Conservation (phyloP, 108 stramenopile genomes). For the Nitzschia putrida region DNA sequence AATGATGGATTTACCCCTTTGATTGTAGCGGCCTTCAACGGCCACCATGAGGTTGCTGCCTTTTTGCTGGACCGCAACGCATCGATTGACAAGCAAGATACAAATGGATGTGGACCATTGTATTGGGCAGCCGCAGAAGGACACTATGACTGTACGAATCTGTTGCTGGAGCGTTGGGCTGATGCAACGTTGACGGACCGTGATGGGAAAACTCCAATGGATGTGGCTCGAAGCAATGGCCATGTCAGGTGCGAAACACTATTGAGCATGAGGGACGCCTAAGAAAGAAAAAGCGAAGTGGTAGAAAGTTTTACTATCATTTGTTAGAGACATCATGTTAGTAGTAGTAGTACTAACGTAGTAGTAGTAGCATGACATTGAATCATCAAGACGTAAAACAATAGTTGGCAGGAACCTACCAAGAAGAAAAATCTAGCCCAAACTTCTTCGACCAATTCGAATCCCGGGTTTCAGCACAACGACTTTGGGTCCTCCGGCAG, state of each 20-base stretch:
- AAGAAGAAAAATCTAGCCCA: too few species aligned
- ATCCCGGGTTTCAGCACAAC: too few species aligned
- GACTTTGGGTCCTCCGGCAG: too few species aligned
- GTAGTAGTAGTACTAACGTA: not conserved
- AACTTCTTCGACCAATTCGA: too few species aligned
- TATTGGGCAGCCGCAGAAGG: slow-evolving; percentile 18
- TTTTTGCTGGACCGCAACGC: slow-evolving; percentile 23
- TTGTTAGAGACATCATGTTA: not conserved
- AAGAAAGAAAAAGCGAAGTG: not conserved
- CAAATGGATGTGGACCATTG: slow-evolving; percentile 15
- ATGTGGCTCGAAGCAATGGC: slow-evolving; percentile 5
- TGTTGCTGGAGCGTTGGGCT: slow-evolving; percentile 1
- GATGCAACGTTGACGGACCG: not conserved
- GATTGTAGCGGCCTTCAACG: slow-evolving; percentile 22
- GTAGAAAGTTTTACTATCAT: not conserved
- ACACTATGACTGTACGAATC: slow-evolving; percentile 2
- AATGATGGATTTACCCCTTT: slow-evolving; percentile 22
- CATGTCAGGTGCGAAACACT: not conserved
- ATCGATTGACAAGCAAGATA: slow-evolving; percentile 18
- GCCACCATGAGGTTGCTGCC: slow-evolving; percentile 2
- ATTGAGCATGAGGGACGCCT: not conserved
- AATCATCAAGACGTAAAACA: not conserved
- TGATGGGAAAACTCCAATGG: slow-evolving; percentile 4
- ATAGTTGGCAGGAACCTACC: too few species aligned
- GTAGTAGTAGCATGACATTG: not conserved